Conservation (phyloP, 1,139 yeast genomes). For the Yamadazyma atmosphaerica region DNA sequence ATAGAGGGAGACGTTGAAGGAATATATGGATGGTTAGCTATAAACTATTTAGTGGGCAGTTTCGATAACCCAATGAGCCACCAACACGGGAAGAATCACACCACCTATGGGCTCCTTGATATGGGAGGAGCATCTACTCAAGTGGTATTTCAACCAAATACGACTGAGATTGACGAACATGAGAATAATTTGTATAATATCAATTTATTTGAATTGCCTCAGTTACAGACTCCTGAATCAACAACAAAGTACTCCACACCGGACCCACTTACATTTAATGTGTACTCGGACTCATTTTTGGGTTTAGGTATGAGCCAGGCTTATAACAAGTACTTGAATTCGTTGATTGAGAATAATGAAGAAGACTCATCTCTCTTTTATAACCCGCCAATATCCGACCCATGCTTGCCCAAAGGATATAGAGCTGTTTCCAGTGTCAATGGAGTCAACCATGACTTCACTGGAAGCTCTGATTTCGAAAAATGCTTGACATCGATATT, state of each 20-base stretch:
- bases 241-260: constrained; percentile 18
- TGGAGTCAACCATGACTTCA: constrained; percentile 33
- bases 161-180: constrained; percentile 55
- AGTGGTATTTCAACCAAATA: constrained; percentile 72
- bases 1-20: constrained; percentile 83
- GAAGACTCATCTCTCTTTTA: constrained; percentile 13
- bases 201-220: constrained; percentile 43
- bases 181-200: constrained; percentile 54
- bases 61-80: constrained; percentile 51
- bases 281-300: constrained; percentile 71
- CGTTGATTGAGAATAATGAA: constrained; percentile 28
- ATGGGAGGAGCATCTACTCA: constrained; percentile 93
- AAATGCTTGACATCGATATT: constrained; percentile 53
- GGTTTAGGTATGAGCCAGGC: constrained; percentile 81
- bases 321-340: constrained; percentile 47
- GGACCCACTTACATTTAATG: constrained; percentile 37
- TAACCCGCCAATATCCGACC: constrained; percentile 46
- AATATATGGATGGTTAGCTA: constrained; percentile 76
- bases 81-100: constrained; percentile 51
- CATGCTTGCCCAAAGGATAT: constrained; percentile 60
- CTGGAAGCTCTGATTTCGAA: constrained; percentile 63
- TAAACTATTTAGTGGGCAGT: constrained; percentile 67
- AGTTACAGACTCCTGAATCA: too few relatives aligned
- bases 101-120: constrained; percentile 73
- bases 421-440: constrained; percentile 24